These are phyloP conservation scores for Sclerotinia minor DNA, from an alignment of 2,329 filamentous ascomycete species.

Conservation along the genomic window DNA sequence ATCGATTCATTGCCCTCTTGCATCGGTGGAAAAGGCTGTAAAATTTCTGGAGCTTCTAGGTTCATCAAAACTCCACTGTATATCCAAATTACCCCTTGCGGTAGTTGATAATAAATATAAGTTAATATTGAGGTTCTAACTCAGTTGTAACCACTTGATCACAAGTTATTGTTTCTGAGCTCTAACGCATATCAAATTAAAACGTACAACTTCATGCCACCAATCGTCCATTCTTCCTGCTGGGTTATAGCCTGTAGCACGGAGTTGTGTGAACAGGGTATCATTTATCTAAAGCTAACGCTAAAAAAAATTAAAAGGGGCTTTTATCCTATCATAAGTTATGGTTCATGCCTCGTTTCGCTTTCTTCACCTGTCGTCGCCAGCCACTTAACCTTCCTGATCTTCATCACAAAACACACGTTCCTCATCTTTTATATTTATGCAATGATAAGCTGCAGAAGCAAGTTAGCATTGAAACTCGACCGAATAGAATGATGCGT, in stretches of 20 bases:
- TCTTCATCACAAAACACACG: neutral
- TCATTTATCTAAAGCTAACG: slow-evolving; percentile 21
- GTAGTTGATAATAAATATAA: neutral
- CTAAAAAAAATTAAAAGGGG: slow-evolving; percentile 4
- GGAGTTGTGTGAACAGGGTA: slow-evolving; percentile 22
- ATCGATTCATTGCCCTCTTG: neutral
- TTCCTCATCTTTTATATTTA: neutral
- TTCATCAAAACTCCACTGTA: neutral
- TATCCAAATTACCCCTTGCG: neutral
- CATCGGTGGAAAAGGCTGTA: neutral
- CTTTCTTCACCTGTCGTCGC: slow-evolving; percentile 1
- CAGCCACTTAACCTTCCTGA: neutral
- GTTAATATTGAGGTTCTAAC: neutral
- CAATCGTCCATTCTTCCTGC: neutral
- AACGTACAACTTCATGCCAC: neutral
- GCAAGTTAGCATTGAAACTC: neutral
- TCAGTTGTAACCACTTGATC: neutral
- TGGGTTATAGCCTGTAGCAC: neutral
- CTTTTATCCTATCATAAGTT: slow-evolving; percentile 22
- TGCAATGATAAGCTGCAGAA: slow-evolving; percentile 29
- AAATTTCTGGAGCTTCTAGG: neutral
- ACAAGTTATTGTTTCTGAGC: neutral
- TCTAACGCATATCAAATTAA: neutral
- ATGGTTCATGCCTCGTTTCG: slow-evolving; percentile 15
- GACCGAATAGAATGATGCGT: slow-evolving; percentile 20